Base-by-base conservation (phyloP, 108 stramenopile genomes). In the Aurantiochytrium sp. region DNA sequence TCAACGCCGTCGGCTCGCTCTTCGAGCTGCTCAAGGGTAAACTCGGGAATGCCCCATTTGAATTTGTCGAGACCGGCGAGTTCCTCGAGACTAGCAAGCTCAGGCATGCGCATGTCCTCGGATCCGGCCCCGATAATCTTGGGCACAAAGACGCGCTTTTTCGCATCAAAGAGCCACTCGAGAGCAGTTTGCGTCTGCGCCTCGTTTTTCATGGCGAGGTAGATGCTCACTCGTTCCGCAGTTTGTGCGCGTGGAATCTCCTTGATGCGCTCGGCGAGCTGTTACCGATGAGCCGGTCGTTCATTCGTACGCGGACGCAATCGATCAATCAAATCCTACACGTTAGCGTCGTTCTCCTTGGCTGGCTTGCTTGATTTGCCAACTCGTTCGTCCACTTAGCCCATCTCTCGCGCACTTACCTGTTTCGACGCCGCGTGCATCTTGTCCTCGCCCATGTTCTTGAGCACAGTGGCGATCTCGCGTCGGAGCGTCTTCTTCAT, bases 41-140 rank as follows among this genome's bases (percentile, higher is more conserved):
- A 83, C 4, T 83, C 76, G 1, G 76, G 76, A 45, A 83, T 83
- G 45, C 49, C 76, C 76, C 76, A 83, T 23, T 53, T 23, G 14
- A 12, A 45, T 23, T 28, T 47, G 43, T 83, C 76, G 25, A 83
- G 45, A 12, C 45, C 4, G 6, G 45, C 76, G 76, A 83, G 76
- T 23, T 83, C 76, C 18, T 35, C 76, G 19, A 83, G 6, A 28
- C 76, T 53, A 12, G n/a, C 28, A 12, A 83, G 76, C 51, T 83
- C 49, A 43, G 76, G 76, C 76, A 83, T 83, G 76, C 45, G 49
- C 76, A 83, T 83, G 51, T 83, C 76, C 76, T 83, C 76, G 6
- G 76, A 83, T 6, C 51, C 51, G n/a, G n/a, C 6, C 1, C 76
- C 76, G 25, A 53, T 23, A 35, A 83, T 23, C 76, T 83, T 83